Evolutionary conservation across 2,329 filamentous ascomycete genomes (phyloP), one percentile per base, ranked within the genome.

Genomic region (Pseudogymnoascus sp.): DNA sequence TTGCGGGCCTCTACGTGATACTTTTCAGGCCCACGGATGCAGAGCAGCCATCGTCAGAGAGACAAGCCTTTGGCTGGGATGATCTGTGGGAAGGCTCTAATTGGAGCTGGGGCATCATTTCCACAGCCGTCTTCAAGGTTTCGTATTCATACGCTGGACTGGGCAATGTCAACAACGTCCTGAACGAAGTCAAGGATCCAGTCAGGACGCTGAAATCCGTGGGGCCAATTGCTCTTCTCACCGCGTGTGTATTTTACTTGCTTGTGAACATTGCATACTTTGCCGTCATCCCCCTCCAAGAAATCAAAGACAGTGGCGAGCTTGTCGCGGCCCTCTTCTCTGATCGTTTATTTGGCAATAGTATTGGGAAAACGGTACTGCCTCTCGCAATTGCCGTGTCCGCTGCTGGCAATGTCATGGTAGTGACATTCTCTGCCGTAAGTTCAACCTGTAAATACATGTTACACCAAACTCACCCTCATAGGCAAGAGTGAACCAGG

Each of bases 61-160:
- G 70, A 72, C 21, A 23, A 8, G 23, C 62, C 6, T 16, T 69
- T 14, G 61, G 60, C 0, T 87, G 83, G 80, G 76, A 82, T 16
- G 73, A 77, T 0, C 67, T 89, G 0, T 89, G 85, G 84, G 78
- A 82, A 43, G 84, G 80, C 35, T 88, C 84, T 1, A 83, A 86
- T 62, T 90, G 87, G 86, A 86, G 82, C 68, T 88, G 85, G 80
- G 84, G 85, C 31, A 77, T 83, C 1, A 76, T 90, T n/a, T 73
- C 77, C 1, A 83, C 81, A 0, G 79, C 81, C 0, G 69, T 84
- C 4, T 81, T 83, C 70, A 83, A 83, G 65, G 80, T 84, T 19
- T 77, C 82, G 59, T 83, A 81, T 75, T 80, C 76, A 59, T 84
- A 79, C 70, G 78, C 79, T 26, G 81, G 82, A 35, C 79, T 81